Evolutionary conservation across 805 yeast genomes (phyloP).

Genomic region (Sugiyamaella floridensis): DNA sequence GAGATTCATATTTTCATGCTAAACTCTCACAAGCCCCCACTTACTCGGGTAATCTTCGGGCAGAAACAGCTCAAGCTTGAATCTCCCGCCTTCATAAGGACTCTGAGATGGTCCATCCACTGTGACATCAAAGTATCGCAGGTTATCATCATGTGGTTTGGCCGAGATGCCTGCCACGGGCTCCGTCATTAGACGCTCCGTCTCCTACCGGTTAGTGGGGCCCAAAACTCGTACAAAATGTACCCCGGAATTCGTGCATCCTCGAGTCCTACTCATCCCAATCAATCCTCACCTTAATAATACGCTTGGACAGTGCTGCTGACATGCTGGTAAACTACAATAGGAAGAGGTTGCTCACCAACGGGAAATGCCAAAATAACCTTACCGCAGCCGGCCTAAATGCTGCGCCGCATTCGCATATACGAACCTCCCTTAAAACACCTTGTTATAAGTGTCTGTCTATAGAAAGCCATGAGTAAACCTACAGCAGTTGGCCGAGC

Average conservation of each 20-base stretch:
- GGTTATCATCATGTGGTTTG: constrained; percentile 85
- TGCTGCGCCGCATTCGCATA: background rate
- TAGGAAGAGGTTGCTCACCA: too few relatives aligned
- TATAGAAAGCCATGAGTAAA: constrained; percentile 13
- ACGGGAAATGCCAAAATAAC: too few relatives aligned
- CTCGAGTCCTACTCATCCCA: too few relatives aligned
- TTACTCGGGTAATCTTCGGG: constrained; percentile 93
- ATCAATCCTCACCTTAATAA: constrained; percentile 57
- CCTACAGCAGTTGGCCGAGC: constrained; percentile 25
- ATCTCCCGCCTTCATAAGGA: constrained; percentile 76
- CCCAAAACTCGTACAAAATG: background rate
- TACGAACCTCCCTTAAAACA: background rate
- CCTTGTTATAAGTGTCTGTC: too few relatives aligned
- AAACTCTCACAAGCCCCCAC: constrained; percentile 7
- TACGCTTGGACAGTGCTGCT: constrained; percentile 72
- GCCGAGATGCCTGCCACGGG: constrained; percentile 97
- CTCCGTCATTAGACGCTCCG: constrained; percentile 83
- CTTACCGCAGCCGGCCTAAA: background rate
- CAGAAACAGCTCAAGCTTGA: constrained; percentile 75
- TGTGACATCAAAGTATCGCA: constrained; percentile 86
- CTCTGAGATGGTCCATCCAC: constrained; percentile 88
- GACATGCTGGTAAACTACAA: constrained; percentile 8
- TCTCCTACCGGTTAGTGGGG: constrained; percentile 46
- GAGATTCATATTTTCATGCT: background rate
- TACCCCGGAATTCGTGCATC: background rate